Evolutionary conservation across 2,329 filamentous ascomycete genomes (phyloP).

Genomic region (Penicillium corylophilum): DNA sequence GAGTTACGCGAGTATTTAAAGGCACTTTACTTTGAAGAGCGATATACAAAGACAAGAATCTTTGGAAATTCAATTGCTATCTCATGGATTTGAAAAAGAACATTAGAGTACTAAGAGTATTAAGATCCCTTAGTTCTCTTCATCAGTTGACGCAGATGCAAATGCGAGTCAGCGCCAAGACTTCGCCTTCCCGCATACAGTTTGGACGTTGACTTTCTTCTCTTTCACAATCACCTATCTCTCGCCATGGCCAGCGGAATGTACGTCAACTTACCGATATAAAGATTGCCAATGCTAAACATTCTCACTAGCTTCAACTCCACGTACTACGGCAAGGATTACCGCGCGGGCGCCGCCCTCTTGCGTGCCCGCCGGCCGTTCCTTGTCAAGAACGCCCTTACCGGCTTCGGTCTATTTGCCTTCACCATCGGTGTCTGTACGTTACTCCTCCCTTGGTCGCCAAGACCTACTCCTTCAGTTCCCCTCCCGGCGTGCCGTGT

Average conservation of each 20-base stretch:
- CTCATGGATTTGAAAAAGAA: not conserved
- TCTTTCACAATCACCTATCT: slow-evolving; percentile 2
- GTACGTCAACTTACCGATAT: slow-evolving; percentile 10
- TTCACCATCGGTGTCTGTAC: slow-evolving; percentile 86
- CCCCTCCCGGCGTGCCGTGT: not conserved
- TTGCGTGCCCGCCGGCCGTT: slow-evolving; percentile 90
- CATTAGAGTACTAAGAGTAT: not conserved
- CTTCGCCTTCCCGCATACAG: slow-evolving; percentile 15
- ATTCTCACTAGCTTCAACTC: slow-evolving; percentile 57
- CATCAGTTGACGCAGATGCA: not conserved
- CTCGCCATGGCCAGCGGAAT: slow-evolving; percentile 26
- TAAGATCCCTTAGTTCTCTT: not conserved
- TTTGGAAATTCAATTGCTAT: not conserved
- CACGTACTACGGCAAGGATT: slow-evolving; percentile 89
- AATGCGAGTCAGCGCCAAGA: slow-evolving; percentile 19
- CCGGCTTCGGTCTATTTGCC: slow-evolving; percentile 70
- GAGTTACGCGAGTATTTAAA: not conserved
- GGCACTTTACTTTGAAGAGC: not conserved
- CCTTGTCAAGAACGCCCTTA: slow-evolving; percentile 81
- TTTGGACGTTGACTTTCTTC: slow-evolving; percentile 8
- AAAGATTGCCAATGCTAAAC: slow-evolving; percentile 3
- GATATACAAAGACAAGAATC: not conserved
- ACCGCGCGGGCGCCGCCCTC: slow-evolving; percentile 82
- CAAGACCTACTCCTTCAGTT: not conserved
- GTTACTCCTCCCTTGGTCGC: slow-evolving; percentile 40